These are phyloP conservation scores for Cryphonectria parasitica DNA, from an alignment of 2,329 filamentous ascomycete species.

Conservation along the genomic window DNA sequence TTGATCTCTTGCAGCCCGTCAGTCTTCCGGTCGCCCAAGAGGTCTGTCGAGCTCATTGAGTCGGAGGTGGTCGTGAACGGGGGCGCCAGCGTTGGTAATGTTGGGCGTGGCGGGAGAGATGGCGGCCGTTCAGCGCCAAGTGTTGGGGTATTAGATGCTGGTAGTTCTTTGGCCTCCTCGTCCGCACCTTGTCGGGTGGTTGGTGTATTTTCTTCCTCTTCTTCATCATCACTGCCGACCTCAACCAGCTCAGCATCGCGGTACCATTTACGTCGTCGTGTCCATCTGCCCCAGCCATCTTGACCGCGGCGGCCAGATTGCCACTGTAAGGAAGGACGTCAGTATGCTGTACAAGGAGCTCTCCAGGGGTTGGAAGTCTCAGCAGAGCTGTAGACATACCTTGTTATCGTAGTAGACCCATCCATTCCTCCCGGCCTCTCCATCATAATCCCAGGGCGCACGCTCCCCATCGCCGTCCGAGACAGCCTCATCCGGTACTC, in stretches of 20 bases:
- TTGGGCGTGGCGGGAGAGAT: slow-evolving; percentile 25
- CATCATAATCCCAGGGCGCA: slow-evolving; percentile 54
- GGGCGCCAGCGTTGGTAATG: slow-evolving; percentile 13
- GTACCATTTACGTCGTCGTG: slow-evolving; percentile 91
- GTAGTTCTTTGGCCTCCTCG: slow-evolving; percentile 30
- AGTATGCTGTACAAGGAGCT: not conserved
- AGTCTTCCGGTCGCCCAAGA: slow-evolving; percentile 21
- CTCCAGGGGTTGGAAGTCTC: not conserved
- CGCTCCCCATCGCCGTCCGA: slow-evolving; percentile 41
- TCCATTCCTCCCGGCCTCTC: slow-evolving; percentile 68
- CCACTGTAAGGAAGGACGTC: slow-evolving; percentile 62
- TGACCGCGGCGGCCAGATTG: slow-evolving; percentile 80
- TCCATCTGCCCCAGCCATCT: slow-evolving; percentile 95
- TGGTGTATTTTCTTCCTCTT: slow-evolving; percentile 37
- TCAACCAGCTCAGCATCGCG: slow-evolving; percentile 95
- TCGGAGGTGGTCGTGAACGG: slow-evolving; percentile 21
- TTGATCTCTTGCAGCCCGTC: slow-evolving; percentile 29
- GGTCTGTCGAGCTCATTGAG: slow-evolving; percentile 18
- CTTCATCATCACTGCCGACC: slow-evolving; percentile 45
- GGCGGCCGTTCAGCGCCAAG: slow-evolving; percentile 34
- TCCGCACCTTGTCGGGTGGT: slow-evolving; percentile 36
- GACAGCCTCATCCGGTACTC: slow-evolving; percentile 59
- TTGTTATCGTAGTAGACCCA: slow-evolving; percentile 99
- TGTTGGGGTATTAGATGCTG: not conserved
- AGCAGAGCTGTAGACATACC: slow-evolving; percentile 51